A percentile compares a stretch with the other conserved stretches of the same genome.
Evolutionary conservation across 225 moss, liverwort and hornwort genomes (phyloP).

Genomic region (Sphagnum tenellum): DNA sequence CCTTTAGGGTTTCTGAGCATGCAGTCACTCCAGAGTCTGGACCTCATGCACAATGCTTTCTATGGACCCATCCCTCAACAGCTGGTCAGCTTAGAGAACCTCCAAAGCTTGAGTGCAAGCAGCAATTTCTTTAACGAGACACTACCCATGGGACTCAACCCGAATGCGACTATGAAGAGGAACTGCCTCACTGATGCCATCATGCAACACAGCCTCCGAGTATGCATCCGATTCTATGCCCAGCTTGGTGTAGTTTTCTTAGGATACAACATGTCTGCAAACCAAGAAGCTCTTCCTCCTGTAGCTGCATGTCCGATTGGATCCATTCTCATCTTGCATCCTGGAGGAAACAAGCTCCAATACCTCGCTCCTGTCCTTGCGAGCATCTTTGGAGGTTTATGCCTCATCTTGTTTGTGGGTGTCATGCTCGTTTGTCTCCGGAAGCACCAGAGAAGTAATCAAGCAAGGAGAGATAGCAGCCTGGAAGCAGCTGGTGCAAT

Average conservation of each 20-base stretch:
- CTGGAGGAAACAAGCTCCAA: slow-evolving; percentile 5
- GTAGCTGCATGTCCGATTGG: slow-evolving; percentile 14
- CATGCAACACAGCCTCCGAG: slow-evolving; percentile 18
- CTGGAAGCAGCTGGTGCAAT: slow-evolving; percentile 37
- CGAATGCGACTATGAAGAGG: slow-evolving; percentile 16
- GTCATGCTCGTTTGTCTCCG: slow-evolving; percentile 53
- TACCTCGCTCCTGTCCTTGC: slow-evolving; percentile 56
- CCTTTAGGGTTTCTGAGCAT: slow-evolving; percentile 23
- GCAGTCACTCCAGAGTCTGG: slow-evolving; percentile 25
- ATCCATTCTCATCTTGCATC: slow-evolving; percentile 5
- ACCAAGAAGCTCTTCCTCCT: slow-evolving; percentile 5
- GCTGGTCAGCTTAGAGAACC: slow-evolving; percentile 13
- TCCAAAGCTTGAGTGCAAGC: slow-evolving; percentile 10
- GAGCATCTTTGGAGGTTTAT: slow-evolving; percentile 59
- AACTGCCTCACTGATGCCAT: slow-evolving; percentile 39
- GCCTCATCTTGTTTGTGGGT: slow-evolving; percentile 53
- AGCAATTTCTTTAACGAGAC: slow-evolving; percentile 37
- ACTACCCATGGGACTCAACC: slow-evolving; percentile 28
- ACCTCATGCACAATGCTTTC: slow-evolving; percentile 51
- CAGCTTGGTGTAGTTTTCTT: slow-evolving; percentile 26
- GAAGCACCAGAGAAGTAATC: slow-evolving; percentile 46
- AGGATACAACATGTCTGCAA: slow-evolving; percentile 25
- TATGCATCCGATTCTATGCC: slow-evolving; percentile 28
- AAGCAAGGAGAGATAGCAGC: slow-evolving; percentile 29
- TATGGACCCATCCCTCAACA: slow-evolving; percentile 35